These are phyloP conservation scores for Albatrellus ellisii DNA, from an alignment of 768 basidiomycete species.

Conservation along the genomic window DNA sequence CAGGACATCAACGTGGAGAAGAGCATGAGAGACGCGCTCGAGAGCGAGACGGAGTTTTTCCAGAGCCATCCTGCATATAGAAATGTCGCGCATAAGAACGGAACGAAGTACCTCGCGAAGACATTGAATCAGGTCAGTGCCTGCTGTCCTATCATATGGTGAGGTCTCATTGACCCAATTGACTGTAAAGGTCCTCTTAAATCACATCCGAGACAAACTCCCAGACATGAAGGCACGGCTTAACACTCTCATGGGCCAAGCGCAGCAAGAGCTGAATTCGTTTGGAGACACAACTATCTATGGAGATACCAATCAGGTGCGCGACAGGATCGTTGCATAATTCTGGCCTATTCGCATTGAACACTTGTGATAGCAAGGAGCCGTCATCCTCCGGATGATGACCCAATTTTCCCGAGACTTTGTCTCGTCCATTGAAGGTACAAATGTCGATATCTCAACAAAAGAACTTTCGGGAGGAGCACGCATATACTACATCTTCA, in stretches of 20 bases:
- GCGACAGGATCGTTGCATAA: background rate
- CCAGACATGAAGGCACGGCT: constrained; percentile 99
- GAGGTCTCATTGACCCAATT: background rate
- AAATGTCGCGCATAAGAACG: constrained; percentile 94
- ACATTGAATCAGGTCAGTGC: constrained; percentile 76
- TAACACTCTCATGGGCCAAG: constrained; percentile 97
- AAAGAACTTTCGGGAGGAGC: constrained; percentile 98
- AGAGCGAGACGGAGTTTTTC: constrained; percentile 87
- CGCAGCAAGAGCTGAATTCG: constrained; percentile 93
- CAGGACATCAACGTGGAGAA: constrained; percentile 90
- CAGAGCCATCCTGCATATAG: constrained; percentile 79
- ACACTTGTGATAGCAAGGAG: constrained; percentile 49
- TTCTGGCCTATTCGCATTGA: background rate
- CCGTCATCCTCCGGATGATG: constrained; percentile 89
- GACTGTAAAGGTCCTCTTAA: constrained; percentile 74
- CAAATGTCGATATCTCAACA: constrained; percentile 89
- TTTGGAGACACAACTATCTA: constrained; percentile 90
- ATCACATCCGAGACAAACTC: constrained; percentile 95
- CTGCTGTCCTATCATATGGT: background rate
- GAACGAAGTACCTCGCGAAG: constrained; percentile 91
- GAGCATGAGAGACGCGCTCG: constrained; percentile 72
- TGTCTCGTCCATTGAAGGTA: constrained; percentile 93
- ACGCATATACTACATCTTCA: constrained; percentile 98
- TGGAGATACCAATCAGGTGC: constrained; percentile 78
- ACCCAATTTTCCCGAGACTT: constrained; percentile 98